A percentile compares a stretch with the other conserved stretches of the same genome.
phyloP scores from a whole-genome alignment of 73 alveolate species.

The Blepharisma japonicum region DNA sequence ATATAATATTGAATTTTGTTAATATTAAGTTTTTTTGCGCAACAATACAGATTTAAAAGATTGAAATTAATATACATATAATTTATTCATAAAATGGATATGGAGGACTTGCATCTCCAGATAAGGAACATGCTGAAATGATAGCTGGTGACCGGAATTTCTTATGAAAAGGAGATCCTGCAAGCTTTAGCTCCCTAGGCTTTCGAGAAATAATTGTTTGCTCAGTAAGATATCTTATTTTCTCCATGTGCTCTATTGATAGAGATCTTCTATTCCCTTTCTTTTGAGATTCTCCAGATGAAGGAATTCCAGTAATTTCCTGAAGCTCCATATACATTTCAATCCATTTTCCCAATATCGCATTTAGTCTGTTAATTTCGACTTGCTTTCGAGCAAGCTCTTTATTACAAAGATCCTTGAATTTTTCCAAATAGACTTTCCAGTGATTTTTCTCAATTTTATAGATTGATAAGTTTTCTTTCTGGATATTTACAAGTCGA shows the following conservation, averaged over 20 bases:
- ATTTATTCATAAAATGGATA: too few relatives aligned
- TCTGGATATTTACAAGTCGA: not conserved
- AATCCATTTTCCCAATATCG: constrained; percentile 42
- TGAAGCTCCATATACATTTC: constrained; percentile 42
- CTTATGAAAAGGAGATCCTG: not conserved
- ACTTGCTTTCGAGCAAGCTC: constrained; percentile 40
- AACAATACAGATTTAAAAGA: too few relatives aligned
- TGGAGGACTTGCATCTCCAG: constrained; percentile 22
- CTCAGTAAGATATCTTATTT: not conserved
- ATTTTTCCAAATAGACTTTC: constrained; percentile 37
- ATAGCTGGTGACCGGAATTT: too few relatives aligned
- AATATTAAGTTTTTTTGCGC: too few relatives aligned
- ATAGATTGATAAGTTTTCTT: not conserved
- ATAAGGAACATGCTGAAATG: not conserved
- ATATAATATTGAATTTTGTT: too few relatives aligned
- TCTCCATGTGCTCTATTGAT: not conserved
- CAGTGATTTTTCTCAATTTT: constrained; percentile 30
- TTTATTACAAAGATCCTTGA: constrained; percentile 36
- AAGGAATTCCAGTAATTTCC: not conserved
- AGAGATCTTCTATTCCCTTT: not conserved
- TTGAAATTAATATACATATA: too few relatives aligned
- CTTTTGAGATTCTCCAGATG: not conserved
- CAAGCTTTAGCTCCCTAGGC: not conserved
- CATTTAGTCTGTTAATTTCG: constrained; percentile 40
- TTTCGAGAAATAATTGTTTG: not conserved